Conservation (phyloP, 352 stramenopile species). For the Phytophthora sansomeana region DNA sequence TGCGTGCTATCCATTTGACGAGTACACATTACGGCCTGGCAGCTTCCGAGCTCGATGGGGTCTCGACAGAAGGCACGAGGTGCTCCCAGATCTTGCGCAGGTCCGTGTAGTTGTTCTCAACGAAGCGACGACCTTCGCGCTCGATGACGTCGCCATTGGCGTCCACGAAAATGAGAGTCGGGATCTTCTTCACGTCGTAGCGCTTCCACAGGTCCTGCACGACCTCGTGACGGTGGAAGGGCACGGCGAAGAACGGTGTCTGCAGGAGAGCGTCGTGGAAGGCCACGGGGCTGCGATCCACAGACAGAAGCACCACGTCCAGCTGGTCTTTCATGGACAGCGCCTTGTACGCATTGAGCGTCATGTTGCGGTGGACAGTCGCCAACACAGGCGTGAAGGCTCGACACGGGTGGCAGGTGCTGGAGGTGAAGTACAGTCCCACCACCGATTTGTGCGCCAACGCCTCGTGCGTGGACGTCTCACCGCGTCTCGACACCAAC, state of each 20-base stretch:
- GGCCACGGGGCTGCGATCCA: conserved; percentile 60
- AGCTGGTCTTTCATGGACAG: conserved; percentile 65
- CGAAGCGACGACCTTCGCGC: conserved; percentile 64
- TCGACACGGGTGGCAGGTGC: conserved; percentile 63
- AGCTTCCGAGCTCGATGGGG: conserved; percentile 17
- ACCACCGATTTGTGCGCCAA: conserved; percentile 64
- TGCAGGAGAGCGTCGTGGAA: conserved; percentile 69
- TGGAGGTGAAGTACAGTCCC: conserved; percentile 74
- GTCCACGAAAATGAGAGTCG: conserved; percentile 74
- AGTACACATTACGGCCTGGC: conserved; percentile 37
- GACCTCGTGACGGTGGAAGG: conserved; percentile 56
- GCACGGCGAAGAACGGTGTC: conserved; percentile 66
- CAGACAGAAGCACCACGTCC: conserved; percentile 70
- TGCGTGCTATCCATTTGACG: neutral
- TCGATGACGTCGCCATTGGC: conserved; percentile 66
- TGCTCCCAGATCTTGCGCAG: conserved; percentile 69
- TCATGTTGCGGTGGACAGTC: conserved; percentile 71
- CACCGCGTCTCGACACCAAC: conserved; percentile 61
- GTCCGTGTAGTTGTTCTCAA: conserved; percentile 74
- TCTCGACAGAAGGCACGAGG: conserved; percentile 34
- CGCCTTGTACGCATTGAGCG: conserved; percentile 61
- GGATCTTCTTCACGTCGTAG: conserved; percentile 78
- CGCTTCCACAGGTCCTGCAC: conserved; percentile 69
- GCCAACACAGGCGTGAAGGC: conserved; percentile 72
- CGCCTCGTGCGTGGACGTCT: conserved; percentile 56